Evolutionary conservation across 768 basidiomycete genomes (phyloP).

Genomic region (Termitomyces sp.): DNA sequence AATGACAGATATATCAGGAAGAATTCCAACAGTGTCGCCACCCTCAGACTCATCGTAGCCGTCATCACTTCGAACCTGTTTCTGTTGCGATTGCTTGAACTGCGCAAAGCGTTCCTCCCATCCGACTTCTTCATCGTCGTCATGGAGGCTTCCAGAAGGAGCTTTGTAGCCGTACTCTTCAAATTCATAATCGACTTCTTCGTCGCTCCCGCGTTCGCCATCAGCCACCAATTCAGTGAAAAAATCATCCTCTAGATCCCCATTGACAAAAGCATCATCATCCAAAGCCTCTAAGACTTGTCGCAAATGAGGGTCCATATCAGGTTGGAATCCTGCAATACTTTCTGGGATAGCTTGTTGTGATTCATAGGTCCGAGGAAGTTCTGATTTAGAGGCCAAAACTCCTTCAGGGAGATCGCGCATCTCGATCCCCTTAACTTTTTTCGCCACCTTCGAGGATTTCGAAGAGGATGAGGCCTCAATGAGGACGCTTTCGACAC

Average conservation of each 20-base stretch:
- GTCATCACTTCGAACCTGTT: constrained; percentile 42
- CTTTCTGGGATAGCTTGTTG: constrained; percentile 79
- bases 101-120: constrained; percentile 83
- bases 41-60: constrained; percentile 57
- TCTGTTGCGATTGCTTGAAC: constrained; percentile 69
- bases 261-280: constrained; percentile 92
- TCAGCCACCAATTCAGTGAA: constrained; percentile 68
- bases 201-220: constrained; percentile 64
- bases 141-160: constrained; percentile 9
- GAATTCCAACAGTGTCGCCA: constrained; percentile 75
- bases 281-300: constrained; percentile 93
- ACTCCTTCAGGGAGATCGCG: constrained; percentile 65
- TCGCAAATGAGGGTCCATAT: constrained; percentile 94
- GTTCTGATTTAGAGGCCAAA: constrained; percentile 68
- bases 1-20: constrained; percentile 74
- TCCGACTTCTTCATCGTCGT: constrained; percentile 25
- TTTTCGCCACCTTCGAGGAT: constrained; percentile 29
- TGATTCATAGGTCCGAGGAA: constrained; percentile 72
- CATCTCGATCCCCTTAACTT: constrained; percentile 35
- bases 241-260: constrained; percentile 69
- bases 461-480: constrained; percentile 59
- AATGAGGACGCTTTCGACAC: constrained; percentile 76
- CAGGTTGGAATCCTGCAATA: constrained; percentile 87
- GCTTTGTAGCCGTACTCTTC: constrained; percentile 44
- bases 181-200: constrained; percentile 67